Evolutionary conservation across 352 stramenopile species (phyloP).

Genomic region (Blastocystis sp.): DNA sequence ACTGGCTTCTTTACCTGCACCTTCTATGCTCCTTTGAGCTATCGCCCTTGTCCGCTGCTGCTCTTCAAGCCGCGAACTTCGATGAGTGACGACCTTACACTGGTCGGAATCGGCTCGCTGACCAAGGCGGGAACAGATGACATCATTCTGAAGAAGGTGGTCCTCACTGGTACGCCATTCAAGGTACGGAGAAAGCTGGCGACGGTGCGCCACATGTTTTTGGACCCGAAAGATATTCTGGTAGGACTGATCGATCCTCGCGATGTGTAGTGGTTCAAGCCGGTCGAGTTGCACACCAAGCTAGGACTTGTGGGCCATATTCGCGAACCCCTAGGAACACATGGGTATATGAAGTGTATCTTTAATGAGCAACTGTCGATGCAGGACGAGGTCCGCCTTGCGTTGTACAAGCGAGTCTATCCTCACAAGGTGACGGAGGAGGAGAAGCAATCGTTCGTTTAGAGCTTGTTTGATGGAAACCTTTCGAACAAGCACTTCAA

Average conservation of each 20-base stretch:
- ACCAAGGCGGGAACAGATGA: conserved; percentile 91
- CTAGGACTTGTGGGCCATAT: conserved; percentile 95
- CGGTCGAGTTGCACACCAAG: conserved; percentile 91
- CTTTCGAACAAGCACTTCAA: not conserved
- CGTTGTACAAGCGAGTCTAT: conserved; percentile 98
- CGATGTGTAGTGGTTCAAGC: conserved; percentile 85
- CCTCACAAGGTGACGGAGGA: conserved; percentile 70
- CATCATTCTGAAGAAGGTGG: conserved; percentile 92
- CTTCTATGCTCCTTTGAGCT: conserved; percentile 86
- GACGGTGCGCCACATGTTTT: conserved; percentile 98
- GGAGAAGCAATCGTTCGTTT: not conserved
- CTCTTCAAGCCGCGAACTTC: conserved; percentile 73
- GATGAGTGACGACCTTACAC: conserved; percentile 65
- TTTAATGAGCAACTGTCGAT: conserved; percentile 98
- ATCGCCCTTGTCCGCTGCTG: conserved; percentile 87
- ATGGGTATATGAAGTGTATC: conserved; percentile 95
- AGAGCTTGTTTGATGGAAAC: not conserved
- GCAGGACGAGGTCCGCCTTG: conserved; percentile 95
- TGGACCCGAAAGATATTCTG: conserved; percentile 89
- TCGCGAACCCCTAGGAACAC: conserved; percentile 90
- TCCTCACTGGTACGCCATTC: conserved; percentile 93
- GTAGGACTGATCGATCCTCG: not conserved
- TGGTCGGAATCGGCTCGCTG: conserved; percentile 87
- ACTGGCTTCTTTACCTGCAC: conserved; percentile 78
- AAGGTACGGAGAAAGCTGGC: conserved; percentile 95